Evolutionary conservation across 768 basidiomycete genomes (phyloP), one percentile per base, ranked within the genome.

Genomic region (Omphalotus guepiniiformis): DNA sequence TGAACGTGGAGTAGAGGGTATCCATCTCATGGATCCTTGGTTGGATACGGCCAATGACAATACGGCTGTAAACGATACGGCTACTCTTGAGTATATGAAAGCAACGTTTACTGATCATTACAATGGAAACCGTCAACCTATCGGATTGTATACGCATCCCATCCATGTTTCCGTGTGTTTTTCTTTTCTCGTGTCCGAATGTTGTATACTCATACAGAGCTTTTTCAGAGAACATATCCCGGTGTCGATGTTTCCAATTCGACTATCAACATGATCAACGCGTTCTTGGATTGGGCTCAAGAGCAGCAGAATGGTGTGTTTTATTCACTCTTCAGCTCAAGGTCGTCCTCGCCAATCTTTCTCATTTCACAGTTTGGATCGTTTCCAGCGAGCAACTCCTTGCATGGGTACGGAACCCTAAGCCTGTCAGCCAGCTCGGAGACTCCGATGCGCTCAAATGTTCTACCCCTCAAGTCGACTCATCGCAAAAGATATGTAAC

Each of bases 21-120:
- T 70, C 13, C 86, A 89, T 67, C 67, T 89, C 54, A 89, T 89
- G 88, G 88, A 90, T 58, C 86, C 87, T 39, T 89, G 85, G 85
- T 68, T 89, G 78, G 83, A 85, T 53, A 39, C 57, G 39, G 75
- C 83, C 1, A 80, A 83, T 53, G 83, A 81, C 21, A 68, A 43
- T 21, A 66, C 56, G 22, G 51, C 55, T 16, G 61, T 76, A 16
- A 81, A 85, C 59, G 81, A 85, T 58, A 61, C 66, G 9, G 83
- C 82, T 2, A 86, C 85, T 4, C 67, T 88, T 4, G 71, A 67
- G 42, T 89, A 85, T 66, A 82, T 89, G 81, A 69, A 88, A 67
- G 73, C 63, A 42, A 86, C 86, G 0, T 91, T 91, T 64, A 81
- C 72, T 1, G 79, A 66, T 40, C 87, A 89, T 63, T 89, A 90